Base-by-base conservation (phyloP, 352 stramenopile species). In the Phytophthora vignae region DNA sequence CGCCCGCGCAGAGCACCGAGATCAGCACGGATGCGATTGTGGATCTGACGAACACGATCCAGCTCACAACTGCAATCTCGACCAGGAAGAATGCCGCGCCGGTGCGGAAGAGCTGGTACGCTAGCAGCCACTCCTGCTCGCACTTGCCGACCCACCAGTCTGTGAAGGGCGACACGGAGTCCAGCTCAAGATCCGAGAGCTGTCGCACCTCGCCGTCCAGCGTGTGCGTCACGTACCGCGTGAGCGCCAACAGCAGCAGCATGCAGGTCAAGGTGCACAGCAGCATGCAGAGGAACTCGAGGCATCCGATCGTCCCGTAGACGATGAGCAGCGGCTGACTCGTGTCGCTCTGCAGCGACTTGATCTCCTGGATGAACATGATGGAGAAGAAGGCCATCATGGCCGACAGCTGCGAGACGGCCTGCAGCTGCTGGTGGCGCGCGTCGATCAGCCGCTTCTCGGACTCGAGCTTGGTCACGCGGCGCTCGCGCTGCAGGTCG, bases 271-370 rank as follows among this genome's bases (percentile, higher is more conserved):
- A 74, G 49, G 84, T 90, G 62, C 82, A 88, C 22, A 93, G 52
- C 44, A 95, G 63, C 88, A 94, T 93, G 52, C 74, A 91, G 27
- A 92, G 82, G 62, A 95, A 94, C 77, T 83, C 84, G 5, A 92
- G 55, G 40, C 73, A 89, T 52, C 76, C 80, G 14, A 90, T 68
- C 9, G 69, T 71, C 22, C 87, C 87, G 66, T 94, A 93, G 22
- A 87, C 61, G n/a, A 89, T 40, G 2, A 95, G 36, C 22, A 95
- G 53, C n/a, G 71, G 29, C n/a, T 82, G 40, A 50, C 70, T 92
- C 5, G 87, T 76, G 33, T 87, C 63, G 0, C 50, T 21, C 1
- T 80, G 68, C 0, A 94, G 27, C 4, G 68, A 64, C 19, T 85
- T 86, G 54, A 92, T 87, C 60, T 95, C 86, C 49, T 93, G 82